Percentiles rank a stretch among this genome's conserved stretches.
Conservation (phyloP, 1,284 basidiomycete species). For the Sutorius eximius region DNA sequence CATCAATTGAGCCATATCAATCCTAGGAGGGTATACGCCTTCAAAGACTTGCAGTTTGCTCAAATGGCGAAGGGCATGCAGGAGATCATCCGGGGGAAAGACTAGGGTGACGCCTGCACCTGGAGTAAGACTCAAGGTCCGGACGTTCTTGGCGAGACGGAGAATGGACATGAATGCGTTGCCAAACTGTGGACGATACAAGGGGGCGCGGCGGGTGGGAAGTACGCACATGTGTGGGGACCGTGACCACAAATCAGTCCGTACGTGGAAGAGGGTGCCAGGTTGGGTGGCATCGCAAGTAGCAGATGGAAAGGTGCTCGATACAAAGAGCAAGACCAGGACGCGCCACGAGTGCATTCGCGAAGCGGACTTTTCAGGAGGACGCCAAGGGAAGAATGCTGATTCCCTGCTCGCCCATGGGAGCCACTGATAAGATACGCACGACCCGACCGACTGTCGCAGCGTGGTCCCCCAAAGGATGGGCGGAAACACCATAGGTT, state of each 20-base stretch:
- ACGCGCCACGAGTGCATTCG: neutral
- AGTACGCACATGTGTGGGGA: neutral
- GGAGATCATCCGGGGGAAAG: neutral
- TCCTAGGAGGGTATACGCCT: neutral
- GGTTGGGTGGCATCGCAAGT: conserved; percentile 2
- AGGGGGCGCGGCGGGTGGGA: neutral
- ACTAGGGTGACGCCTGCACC: neutral
- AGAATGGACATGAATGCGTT: conserved; percentile 5
- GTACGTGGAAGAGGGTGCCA: neutral
- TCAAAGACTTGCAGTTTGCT: neutral
- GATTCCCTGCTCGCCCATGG: neutral
- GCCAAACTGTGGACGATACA: neutral
- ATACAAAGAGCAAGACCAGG: conserved; percentile 9
- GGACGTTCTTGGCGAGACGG: neutral
- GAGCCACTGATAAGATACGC: neutral
- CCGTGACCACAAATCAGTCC: neutral
- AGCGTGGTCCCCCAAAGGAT: neutral
- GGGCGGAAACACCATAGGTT: neutral
- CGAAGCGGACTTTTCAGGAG: conserved; percentile 6
- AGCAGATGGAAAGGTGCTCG: conserved; percentile 5
- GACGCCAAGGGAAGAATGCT: too few species aligned
- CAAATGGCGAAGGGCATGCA: neutral
- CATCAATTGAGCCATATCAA: neutral
- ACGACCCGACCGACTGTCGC: conserved; percentile 8
- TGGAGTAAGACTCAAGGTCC: neutral